phyloP scores from a whole-genome alignment of 306 rosid genomes.

The Vicia sativa region DNA sequence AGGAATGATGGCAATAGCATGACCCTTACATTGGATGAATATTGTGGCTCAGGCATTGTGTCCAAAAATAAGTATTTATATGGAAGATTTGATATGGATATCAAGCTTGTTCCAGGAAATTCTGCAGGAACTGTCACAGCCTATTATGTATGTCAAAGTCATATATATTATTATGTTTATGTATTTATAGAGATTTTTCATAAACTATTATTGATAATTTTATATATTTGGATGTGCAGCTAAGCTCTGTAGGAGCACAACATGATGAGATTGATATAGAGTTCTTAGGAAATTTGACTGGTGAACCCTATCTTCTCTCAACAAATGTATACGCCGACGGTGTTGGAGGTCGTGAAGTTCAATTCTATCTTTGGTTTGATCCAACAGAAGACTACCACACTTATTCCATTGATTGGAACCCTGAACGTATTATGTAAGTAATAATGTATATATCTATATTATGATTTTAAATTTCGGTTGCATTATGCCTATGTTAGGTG shows the following conservation, averaged over 20 bases:
- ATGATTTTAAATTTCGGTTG: no score
- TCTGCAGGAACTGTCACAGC: conserved; percentile 62
- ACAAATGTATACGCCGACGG: conserved; percentile 52
- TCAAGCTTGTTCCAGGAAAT: conserved; percentile 50
- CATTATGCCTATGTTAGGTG: no score
- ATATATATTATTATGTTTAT: no score
- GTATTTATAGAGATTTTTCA: no score
- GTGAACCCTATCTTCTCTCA: conserved; percentile 54
- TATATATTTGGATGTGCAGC: conserved; percentile 27
- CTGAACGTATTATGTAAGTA: conserved; percentile 47
- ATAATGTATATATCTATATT: neutral
- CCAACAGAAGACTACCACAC: conserved; percentile 50
- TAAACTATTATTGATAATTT: neutral
- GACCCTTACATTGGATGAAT: conserved; percentile 46
- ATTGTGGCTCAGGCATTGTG: conserved; percentile 46
- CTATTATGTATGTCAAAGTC: conserved; percentile 42
- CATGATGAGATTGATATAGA: conserved; percentile 57
- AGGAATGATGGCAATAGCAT: conserved; percentile 41
- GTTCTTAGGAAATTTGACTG: conserved; percentile 50
- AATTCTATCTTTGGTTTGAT: conserved; percentile 56
- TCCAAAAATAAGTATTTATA: conserved; percentile 47
- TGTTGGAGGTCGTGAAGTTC: conserved; percentile 48
- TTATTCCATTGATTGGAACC: conserved; percentile 55
- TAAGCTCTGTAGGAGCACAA: conserved; percentile 45
- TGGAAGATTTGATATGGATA: conserved; percentile 53